A percentile compares a stretch with the other conserved stretches of the same genome.
phyloP scores from a whole-genome alignment of 495 filamentous ascomycete genomes.

The Penicillium riverlandense region DNA sequence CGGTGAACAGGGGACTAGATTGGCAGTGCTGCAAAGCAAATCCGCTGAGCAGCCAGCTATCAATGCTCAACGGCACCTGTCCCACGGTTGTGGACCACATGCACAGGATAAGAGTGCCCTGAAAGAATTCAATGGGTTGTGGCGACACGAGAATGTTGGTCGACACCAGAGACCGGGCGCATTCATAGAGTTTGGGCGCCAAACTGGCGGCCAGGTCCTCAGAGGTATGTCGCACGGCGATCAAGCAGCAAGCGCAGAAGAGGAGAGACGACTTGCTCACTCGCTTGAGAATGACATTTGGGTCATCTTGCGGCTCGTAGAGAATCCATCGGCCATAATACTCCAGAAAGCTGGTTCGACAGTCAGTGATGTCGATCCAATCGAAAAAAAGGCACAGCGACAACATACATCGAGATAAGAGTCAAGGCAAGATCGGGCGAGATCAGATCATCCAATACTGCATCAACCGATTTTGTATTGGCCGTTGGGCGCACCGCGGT shows the following conservation, averaged over 20 bases:
- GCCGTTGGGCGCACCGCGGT: constrained; percentile 17
- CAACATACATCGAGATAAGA: constrained; percentile 18
- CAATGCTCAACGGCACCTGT: constrained; percentile 38
- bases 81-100: constrained; percentile 44
- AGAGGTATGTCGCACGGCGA: constrained; percentile 37
- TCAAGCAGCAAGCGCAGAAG: constrained; percentile 34
- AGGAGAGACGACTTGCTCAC: constrained; percentile 32
- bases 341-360: constrained; percentile 10
- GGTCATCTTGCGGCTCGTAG: constrained; percentile 21
- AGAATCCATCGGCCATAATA: constrained; percentile 39
- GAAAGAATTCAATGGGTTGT: constrained; percentile 39
- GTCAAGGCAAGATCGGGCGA: constrained; percentile 12
- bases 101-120: constrained; percentile 33
- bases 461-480: constrained; percentile 8
- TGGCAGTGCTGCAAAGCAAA: constrained; percentile 37
- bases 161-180: constrained; percentile 27
- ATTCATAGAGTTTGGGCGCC: constrained; percentile 31
- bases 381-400: neutral
- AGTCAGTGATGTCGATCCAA: neutral
- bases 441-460: constrained; percentile 16
- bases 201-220: constrained; percentile 27
- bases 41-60: constrained; percentile 41
- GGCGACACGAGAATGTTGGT: constrained; percentile 26
- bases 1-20: constrained; percentile 28
- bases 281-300: constrained; percentile 14